Conservation (phyloP, 441 rosid genomes). For the Pelargonium exstipulatum region DNA sequence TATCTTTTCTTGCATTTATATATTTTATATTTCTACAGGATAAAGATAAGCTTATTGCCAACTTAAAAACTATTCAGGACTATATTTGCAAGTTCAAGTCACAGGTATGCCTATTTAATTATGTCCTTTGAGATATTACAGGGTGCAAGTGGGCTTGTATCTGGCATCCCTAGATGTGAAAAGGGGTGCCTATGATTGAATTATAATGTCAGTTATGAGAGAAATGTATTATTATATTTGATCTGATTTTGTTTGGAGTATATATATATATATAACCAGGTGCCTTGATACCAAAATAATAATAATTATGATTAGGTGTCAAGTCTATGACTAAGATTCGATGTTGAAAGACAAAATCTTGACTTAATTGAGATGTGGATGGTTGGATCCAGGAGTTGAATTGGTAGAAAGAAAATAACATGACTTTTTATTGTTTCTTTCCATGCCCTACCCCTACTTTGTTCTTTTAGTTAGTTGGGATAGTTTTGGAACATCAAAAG, state of each 20-base stretch:
- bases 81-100: conserved; percentile 83
- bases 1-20: background rate
- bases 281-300: background rate
- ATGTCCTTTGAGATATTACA: conserved; percentile 12
- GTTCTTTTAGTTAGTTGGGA: no score
- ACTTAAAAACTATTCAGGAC: conserved; percentile 76
- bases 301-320: no score
- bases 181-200: conserved; percentile 6
- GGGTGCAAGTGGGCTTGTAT: conserved; percentile 2
- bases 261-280: background rate
- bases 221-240: background rate
- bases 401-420: no score
- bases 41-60: conserved; percentile 62
- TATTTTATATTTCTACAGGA: conserved; percentile 38
- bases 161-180: background rate
- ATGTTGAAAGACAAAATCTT: no score
- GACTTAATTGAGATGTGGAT: no score
- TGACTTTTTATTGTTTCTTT: no score
- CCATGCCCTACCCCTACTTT: no score
- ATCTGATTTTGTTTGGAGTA: background rate
- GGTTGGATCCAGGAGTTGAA: no score
- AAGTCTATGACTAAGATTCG: no score
- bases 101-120: conserved; percentile 46
- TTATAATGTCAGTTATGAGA: background rate
- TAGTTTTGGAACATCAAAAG: no score